Percentiles rank a stretch among this genome's conserved stretches.
Conservation (phyloP, 2,329 filamentous ascomycete genomes). For the Grosmannia huntii region DNA sequence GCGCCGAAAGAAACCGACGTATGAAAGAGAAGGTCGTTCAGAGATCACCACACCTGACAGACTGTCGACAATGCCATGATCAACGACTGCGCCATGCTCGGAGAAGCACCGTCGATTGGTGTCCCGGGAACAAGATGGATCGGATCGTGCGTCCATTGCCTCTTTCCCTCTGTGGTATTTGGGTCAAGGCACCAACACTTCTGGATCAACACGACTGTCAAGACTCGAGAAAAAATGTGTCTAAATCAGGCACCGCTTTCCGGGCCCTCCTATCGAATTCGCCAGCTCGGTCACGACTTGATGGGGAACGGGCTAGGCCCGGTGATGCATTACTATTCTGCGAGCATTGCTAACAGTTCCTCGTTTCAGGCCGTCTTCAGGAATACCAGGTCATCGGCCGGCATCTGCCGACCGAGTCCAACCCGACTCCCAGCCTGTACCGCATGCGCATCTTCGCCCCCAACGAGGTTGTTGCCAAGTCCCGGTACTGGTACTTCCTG, state of each 20-base stretch:
- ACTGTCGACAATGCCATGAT: neutral
- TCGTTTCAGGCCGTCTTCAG: conserved; percentile 76
- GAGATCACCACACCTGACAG: neutral
- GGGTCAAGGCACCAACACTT: neutral
- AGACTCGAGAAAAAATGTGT: neutral
- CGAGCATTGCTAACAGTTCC: conserved; percentile 10
- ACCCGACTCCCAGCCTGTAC: conserved; percentile 97
- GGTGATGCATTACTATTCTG: neutral
- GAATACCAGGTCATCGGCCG: conserved; percentile 99
- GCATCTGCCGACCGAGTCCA: conserved; percentile 94
- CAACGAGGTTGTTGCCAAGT: conserved; percentile 97
- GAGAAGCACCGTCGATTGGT: neutral
- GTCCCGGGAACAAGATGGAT: neutral
- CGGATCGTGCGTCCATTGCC: neutral
- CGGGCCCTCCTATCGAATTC: neutral
- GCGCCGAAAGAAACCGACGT: neutral
- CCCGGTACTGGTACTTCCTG: conserved; percentile 99
- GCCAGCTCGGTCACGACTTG: neutral
- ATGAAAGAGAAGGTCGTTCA: neutral
- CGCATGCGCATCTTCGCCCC: conserved; percentile 99
- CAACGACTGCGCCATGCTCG: neutral
- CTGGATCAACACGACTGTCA: neutral
- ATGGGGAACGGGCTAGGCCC: too few relatives aligned
- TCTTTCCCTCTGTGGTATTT: neutral
- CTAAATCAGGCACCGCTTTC: neutral